A percentile compares a stretch with the other conserved stretches of the same genome.
Evolutionary conservation across 495 filamentous ascomycete genomes (phyloP).

Genomic region (Lepidopterella palustris): DNA sequence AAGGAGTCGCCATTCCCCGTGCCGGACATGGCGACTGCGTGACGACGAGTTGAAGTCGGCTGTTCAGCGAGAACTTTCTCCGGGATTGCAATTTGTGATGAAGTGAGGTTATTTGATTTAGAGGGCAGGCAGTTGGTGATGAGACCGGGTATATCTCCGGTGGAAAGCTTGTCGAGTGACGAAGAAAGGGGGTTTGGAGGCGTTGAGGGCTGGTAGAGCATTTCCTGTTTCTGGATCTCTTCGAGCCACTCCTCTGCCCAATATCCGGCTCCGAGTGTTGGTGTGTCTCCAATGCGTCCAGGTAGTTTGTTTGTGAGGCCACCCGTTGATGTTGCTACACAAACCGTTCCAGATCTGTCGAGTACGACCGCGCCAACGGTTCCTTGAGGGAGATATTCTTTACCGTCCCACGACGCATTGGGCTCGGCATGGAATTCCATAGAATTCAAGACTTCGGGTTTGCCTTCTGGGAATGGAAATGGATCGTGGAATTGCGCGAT

Average conservation of each 20-base stretch:
- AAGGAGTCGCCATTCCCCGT: constrained; percentile 92
- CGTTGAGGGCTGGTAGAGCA: constrained; percentile 17
- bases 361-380: constrained; percentile 80
- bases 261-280: constrained; percentile 77
- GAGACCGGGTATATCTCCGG: constrained; percentile 12
- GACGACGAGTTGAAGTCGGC: constrained; percentile 13
- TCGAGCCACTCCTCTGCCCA: constrained; percentile 77
- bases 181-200: not conserved
- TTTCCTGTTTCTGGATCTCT: constrained; percentile 8
- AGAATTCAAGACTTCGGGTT: not conserved
- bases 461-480: not conserved
- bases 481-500: constrained; percentile 7
- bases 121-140: constrained; percentile 18
- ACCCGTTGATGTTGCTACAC: constrained; percentile 78
- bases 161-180: constrained; percentile 19
- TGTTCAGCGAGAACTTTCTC: not conserved
- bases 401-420: constrained; percentile 35
- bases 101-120: not conserved
- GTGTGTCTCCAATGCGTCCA: constrained; percentile 81
- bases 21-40: constrained; percentile 63
- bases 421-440: constrained; percentile 17
- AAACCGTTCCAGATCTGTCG: constrained; percentile 64
- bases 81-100: not conserved
- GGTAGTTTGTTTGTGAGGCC: constrained; percentile 85
- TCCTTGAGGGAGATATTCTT: constrained; percentile 69